phyloP scores from a whole-genome alignment of 2,329 filamentous ascomycete species.

The Fusarium hostae region DNA sequence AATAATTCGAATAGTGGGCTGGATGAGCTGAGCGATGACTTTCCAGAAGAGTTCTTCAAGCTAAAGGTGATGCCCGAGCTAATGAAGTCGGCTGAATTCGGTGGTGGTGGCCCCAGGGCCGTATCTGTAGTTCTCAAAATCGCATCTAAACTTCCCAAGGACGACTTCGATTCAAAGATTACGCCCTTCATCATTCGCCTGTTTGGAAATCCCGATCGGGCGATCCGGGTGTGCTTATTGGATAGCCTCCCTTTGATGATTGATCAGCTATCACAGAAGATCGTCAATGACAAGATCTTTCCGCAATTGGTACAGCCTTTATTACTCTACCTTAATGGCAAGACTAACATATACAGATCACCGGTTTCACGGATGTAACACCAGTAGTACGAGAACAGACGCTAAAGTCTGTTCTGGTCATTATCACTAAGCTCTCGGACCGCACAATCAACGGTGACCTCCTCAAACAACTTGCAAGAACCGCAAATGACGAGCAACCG shows the following conservation, averaged over 20 bases:
- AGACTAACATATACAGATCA: constrained; percentile 67
- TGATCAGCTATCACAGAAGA: constrained; percentile 85
- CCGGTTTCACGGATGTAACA: constrained; percentile 91
- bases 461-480: constrained; percentile 89
- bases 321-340: neutral
- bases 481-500: constrained; percentile 96
- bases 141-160: constrained; percentile 82
- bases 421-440: constrained; percentile 91
- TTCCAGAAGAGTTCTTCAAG: constrained; percentile 97
- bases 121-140: constrained; percentile 92
- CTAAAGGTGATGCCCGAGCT: constrained; percentile 95
- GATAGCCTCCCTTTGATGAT: constrained; percentile 93
- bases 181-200: constrained; percentile 87
- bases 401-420: constrained; percentile 88
- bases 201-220: constrained; percentile 91
- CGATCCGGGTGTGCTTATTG: constrained; percentile 88
- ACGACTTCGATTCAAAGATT: constrained; percentile 88
- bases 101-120: constrained; percentile 92
- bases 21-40: constrained; percentile 88
- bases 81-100: constrained; percentile 98
- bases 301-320: constrained; percentile 78
- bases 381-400: constrained; percentile 96
- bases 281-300: constrained; percentile 96
- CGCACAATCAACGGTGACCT: constrained; percentile 94
- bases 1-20: constrained; percentile 68